phyloP scores from a whole-genome alignment of 257 asterid species.

The Solanum lycopersicoides region DNA sequence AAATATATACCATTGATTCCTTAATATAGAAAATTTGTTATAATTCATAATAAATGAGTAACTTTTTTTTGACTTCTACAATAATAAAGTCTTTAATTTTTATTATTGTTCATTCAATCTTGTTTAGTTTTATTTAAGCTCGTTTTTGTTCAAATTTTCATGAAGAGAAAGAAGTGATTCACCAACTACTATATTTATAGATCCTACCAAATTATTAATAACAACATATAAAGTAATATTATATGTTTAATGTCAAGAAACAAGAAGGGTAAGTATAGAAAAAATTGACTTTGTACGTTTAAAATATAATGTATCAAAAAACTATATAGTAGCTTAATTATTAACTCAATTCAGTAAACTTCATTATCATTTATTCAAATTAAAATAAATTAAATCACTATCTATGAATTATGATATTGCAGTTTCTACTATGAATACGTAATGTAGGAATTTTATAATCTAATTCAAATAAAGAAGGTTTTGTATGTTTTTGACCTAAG shows the following conservation, averaged over 20 bases:
- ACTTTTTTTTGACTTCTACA: too few relatives aligned
- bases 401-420: neutral
- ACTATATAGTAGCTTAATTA: neutral
- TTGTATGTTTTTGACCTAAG: neutral
- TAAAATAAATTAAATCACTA: neutral
- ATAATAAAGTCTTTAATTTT: too few relatives aligned
- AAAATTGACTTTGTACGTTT: neutral
- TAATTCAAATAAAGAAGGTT: neutral
- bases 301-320: neutral
- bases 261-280: neutral
- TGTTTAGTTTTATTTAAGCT: too few relatives aligned
- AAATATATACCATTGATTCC: neutral
- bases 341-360: neutral
- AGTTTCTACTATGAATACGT: neutral
- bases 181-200: neutral
- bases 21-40: neutral
- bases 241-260: neutral
- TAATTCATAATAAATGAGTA: neutral
- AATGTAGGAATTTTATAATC: neutral
- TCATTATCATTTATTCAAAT: neutral
- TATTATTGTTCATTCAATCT: too few relatives aligned
- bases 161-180: neutral
- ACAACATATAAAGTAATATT: too few relatives aligned
- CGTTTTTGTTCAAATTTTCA: too few relatives aligned
- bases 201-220: too few relatives aligned